phyloP scores from a whole-genome alignment of 768 basidiomycete species.

The Amanita pseudoporphyria region DNA sequence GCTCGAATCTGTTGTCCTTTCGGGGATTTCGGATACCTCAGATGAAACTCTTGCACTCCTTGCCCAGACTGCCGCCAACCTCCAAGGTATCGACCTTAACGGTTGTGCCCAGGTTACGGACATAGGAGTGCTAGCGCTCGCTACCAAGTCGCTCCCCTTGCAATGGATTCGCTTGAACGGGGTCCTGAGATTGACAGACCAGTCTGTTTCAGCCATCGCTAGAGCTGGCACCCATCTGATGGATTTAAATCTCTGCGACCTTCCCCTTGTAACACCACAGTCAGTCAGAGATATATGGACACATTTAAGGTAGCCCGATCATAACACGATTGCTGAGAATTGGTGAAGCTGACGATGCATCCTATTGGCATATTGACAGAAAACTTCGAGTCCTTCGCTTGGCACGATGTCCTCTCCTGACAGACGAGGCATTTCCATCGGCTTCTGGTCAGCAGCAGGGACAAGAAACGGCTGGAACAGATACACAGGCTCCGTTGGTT shows the following conservation, averaged over 20 bases:
- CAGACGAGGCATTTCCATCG: constrained; percentile 73
- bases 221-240: constrained; percentile 67
- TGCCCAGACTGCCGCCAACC: constrained; percentile 48
- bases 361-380: constrained; percentile 21
- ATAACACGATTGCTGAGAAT: not conserved
- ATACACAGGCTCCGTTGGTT: constrained; percentile 53
- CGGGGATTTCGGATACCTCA: constrained; percentile 54
- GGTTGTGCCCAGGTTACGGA: constrained; percentile 73
- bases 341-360: constrained; percentile 4
- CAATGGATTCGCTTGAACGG: constrained; percentile 69
- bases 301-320: constrained; percentile 45
- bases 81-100: constrained; percentile 70
- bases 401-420: constrained; percentile 66
- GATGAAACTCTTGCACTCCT: constrained; percentile 62
- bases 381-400: constrained; percentile 70
- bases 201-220: constrained; percentile 58
- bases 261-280: constrained; percentile 55
- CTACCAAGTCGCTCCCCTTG: constrained; percentile 55
- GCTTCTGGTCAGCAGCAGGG: constrained; percentile 20
- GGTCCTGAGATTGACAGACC: constrained; percentile 50
- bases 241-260: constrained; percentile 71
- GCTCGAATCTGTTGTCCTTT: constrained; percentile 60
- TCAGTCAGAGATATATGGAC: constrained; percentile 77
- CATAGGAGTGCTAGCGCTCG: constrained; percentile 64
- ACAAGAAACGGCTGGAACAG: constrained; percentile 15